Conservation (phyloP, 2,329 filamentous ascomycete genomes). For the Annulohypoxylon truncatum region DNA sequence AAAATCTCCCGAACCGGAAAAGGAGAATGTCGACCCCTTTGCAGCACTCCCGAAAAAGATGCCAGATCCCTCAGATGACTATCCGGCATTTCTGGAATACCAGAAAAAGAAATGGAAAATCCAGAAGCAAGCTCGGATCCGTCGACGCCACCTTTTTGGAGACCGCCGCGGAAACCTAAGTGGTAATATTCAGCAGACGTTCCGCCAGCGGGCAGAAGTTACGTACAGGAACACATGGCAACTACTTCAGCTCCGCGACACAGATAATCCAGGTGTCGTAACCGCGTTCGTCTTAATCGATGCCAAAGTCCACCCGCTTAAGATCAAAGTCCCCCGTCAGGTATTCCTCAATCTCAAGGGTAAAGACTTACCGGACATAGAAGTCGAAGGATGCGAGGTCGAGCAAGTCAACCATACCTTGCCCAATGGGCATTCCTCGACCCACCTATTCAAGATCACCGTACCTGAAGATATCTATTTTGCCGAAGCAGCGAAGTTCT, state of each 20-base stretch:
- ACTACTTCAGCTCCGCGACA: slow-evolving; percentile 85
- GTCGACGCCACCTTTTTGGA: slow-evolving; percentile 91
- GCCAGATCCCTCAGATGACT: slow-evolving; percentile 87
- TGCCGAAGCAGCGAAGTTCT: slow-evolving; percentile 84
- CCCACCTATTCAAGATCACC: slow-evolving; percentile 92
- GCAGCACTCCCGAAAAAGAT: slow-evolving; percentile 83
- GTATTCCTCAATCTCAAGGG: slow-evolving; percentile 93
- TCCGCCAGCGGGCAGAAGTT: slow-evolving; percentile 91
- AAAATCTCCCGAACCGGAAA: slow-evolving; percentile 75
- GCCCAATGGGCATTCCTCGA: slow-evolving; percentile 93
- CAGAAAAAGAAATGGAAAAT: slow-evolving; percentile 99
- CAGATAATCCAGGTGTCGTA: slow-evolving; percentile 87
- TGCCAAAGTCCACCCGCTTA: slow-evolving; percentile 87
- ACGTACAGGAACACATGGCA: slow-evolving; percentile 96
- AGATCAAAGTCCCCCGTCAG: slow-evolving; percentile 87
- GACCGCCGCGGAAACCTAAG: slow-evolving; percentile 78
- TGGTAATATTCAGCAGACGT: slow-evolving; percentile 74
- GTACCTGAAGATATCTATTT: slow-evolving; percentile 91
- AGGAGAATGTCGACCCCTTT: slow-evolving; percentile 79
- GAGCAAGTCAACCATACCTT: slow-evolving; percentile 94
- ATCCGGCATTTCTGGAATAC: slow-evolving; percentile 87
- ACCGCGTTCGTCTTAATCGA: slow-evolving; percentile 93
- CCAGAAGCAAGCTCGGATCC: slow-evolving; percentile 87
- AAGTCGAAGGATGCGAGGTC: slow-evolving; percentile 85
- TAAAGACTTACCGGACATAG: slow-evolving; percentile 87